Conservation (phyloP, 1,139 yeast species). For the Suhomyces bokatorum region DNA sequence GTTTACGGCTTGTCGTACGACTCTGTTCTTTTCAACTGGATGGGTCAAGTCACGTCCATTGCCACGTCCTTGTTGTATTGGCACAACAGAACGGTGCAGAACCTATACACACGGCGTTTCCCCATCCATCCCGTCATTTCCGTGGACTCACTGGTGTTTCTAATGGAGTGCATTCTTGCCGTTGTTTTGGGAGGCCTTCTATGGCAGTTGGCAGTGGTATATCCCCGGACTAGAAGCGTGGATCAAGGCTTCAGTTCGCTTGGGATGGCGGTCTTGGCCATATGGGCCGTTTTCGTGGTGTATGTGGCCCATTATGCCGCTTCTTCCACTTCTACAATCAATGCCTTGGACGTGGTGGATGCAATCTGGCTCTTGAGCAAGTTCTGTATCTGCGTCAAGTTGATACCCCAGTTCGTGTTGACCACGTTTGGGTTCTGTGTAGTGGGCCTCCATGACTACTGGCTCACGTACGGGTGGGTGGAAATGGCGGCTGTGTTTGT, state of each 20-base stretch:
- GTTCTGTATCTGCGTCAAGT: conserved; percentile 16
- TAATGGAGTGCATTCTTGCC: conserved; percentile 18
- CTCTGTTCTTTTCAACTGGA: conserved; percentile 17
- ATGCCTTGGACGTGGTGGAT: conserved; percentile 30
- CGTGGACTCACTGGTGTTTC: conserved; percentile 9
- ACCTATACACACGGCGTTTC: conserved; percentile 21
- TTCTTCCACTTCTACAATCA: not conserved
- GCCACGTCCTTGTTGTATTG: conserved; percentile 19
- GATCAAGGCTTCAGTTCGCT: conserved; percentile 28
- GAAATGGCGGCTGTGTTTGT: conserved; percentile 6
- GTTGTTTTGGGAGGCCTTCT: conserved; percentile 16
- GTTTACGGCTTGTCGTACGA: conserved; percentile 35
- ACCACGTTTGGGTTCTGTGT: conserved; percentile 26
- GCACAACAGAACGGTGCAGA: conserved; percentile 9
- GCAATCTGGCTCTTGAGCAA: conserved; percentile 29
- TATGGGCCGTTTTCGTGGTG: not conserved
- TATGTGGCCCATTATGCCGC: not conserved
- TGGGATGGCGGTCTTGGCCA: not conserved
- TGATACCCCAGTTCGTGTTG: conserved; percentile 32
- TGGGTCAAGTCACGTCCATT: conserved; percentile 16
- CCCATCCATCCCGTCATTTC: conserved; percentile 22
- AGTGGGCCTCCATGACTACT: conserved; percentile 19
- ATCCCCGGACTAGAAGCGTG: conserved; percentile 20
- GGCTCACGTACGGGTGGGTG: conserved; percentile 15
- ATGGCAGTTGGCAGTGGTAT: conserved; percentile 18